Evolutionary conservation across 2,329 filamentous ascomycete species (phyloP), one percentile per base, ranked within the genome.

Genomic region (Fusarium gaditjirri): DNA sequence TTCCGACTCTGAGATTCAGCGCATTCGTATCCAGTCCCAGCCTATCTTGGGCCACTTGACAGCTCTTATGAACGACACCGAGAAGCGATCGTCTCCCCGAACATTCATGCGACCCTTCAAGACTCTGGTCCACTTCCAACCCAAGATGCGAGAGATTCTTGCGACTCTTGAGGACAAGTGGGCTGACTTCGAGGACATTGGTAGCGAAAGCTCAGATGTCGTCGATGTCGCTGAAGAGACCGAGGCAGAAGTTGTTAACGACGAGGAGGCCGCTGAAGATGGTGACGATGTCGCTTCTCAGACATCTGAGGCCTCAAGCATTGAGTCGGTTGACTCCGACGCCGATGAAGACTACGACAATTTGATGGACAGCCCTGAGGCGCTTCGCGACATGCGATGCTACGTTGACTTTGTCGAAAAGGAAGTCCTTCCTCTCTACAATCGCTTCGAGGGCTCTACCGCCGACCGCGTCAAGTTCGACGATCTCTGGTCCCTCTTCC

Each of bases 331-430:
- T 4, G 81, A 83, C 62, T 83, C 81, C 0, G 80, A 81, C 42
- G 80, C 77, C 9, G 79, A 80, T 35, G 78, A 78, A 55, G 79
- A 83, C 61, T 73, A 80, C 36, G 80, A 82, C 35, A 68, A 71
- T 5, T 72, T 82, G 57, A 83, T 83, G 80, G 79, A 83, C 54
- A 82, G 79, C 59, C 74, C 78, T 3, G 82, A 83, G 58, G 82
- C 82, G 1, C 75, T 84, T 21, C 72, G 78, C 5, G 81, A 85
- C 64, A 83, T 85, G 79, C 77, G 81, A 19, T 82, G 80, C 78
- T 85, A 84, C 42, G 81, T 85, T 50, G 72, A 83, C 38, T 85
- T 85, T 57, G 72, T 84, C n/a, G 83, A 85, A 43, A 74, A 81
- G 25, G 81, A 84, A 44, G 73, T 85, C 31, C 79, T 85, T 75